Percentiles rank a stretch among this genome's conserved stretches.
These are phyloP conservation scores for Echria macrotheca DNA, from an alignment of 495 filamentous ascomycete species.

Conservation along the genomic window DNA sequence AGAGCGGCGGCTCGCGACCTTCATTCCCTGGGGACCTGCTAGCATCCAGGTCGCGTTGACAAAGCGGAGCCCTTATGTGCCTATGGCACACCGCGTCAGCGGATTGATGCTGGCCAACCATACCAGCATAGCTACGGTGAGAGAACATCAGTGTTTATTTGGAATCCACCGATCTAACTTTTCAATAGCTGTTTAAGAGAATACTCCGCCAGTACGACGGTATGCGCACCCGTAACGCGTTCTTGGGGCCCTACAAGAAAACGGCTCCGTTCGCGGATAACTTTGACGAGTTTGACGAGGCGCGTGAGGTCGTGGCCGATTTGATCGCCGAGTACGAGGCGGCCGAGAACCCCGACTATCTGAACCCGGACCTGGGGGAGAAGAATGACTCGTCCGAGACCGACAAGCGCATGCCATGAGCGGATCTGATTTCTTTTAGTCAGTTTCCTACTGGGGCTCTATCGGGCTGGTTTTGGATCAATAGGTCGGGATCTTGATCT, in stretches of 20 bases:
- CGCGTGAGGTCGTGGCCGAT: slow-evolving; percentile 79
- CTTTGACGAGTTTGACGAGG: slow-evolving; percentile 92
- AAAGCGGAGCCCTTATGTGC: slow-evolving; percentile 91
- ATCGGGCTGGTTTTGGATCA: too few species aligned
- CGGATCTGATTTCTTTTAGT: too few species aligned
- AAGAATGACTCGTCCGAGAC: slow-evolving; percentile 39
- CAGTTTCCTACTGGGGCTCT: too few species aligned
- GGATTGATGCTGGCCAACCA: slow-evolving; percentile 98
- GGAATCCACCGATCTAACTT: neutral
- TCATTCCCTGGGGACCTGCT: slow-evolving; percentile 98
- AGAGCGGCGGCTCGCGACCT: slow-evolving; percentile 87
- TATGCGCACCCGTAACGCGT: slow-evolving; percentile 92
- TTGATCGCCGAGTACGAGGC: slow-evolving; percentile 93
- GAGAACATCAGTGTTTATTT: slow-evolving; percentile 22
- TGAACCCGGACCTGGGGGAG: slow-evolving; percentile 60
- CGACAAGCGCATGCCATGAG: slow-evolving; percentile 38
- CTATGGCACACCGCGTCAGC: slow-evolving; percentile 85
- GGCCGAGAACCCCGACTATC: slow-evolving; percentile 81
- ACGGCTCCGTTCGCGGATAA: slow-evolving; percentile 86
- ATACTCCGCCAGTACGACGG: slow-evolving; percentile 86
- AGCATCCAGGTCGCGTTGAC: slow-evolving; percentile 96
- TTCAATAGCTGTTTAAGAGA: slow-evolving; percentile 31
- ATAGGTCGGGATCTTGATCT: too few species aligned
- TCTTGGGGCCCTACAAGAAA: slow-evolving; percentile 91
- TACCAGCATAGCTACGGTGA: slow-evolving; percentile 85